Evolutionary conservation across 208 protist genomes (phyloP), one percentile per base, ranked within the genome.

Genomic region (Crithidia sp.): DNA sequence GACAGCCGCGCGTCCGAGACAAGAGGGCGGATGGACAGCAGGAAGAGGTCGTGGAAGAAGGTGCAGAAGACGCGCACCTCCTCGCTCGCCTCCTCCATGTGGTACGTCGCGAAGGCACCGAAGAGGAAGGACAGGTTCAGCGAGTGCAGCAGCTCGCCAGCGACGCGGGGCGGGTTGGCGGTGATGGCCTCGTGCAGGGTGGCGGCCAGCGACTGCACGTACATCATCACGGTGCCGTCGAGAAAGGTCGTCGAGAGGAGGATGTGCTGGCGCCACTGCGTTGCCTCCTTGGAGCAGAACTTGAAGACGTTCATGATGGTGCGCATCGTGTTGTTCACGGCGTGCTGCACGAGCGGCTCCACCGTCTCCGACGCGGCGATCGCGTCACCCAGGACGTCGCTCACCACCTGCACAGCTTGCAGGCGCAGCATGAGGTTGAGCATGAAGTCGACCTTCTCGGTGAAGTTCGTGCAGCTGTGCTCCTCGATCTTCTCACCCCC

Each of bases 301-400:
- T 96, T 89, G 83, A 92, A 95, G 63, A 97, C 89, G 72, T 97
- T 97, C 88, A 96, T 95, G 71, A 97, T 89, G 67, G 81, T 92
- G 55, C 83, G 87, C 94, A 97, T 97, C 40, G 77, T 90, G 77
- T 90, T 91, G 78, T 85, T 94, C 49, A 88, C 83, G 12, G 84
- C 84, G 28, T 56, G 54, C 67, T 88, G 77, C 19, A 92, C 55
- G 13, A 79, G 54, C 28, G 45, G 49, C 52, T 56, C n/a, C 36
- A 75, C 56, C 14, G 52, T 75, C 4, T 76, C 67, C 28, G 14
- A 55, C 1, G 52, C n/a, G 19, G 81, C 76, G 43, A 96, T 74
- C 39, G 90, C 85, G 45, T 88, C 86, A 57, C 77, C 72, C 60
- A 97, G 81, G 28, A 94, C 90, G 67, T 97, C 87, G 81, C 83